These are phyloP conservation scores for Lichtheimia ornata DNA, from an alignment of 371 early-diverging fungal genomes.

Conservation along the genomic window DNA sequence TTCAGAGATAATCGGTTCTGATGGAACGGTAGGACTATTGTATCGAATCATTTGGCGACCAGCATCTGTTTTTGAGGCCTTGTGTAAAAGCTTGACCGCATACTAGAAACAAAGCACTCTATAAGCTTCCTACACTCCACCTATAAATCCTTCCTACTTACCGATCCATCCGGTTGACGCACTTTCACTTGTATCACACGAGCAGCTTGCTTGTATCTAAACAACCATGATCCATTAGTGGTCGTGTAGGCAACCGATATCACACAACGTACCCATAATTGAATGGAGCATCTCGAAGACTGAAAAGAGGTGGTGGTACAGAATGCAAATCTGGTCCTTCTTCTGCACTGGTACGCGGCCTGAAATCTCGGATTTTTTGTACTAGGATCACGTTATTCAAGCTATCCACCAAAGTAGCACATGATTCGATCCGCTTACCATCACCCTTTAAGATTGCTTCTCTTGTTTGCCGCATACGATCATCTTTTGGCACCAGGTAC, in stretches of 20 bases:
- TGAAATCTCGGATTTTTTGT: too few relatives aligned
- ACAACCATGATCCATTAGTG: background rate
- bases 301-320: slow-evolving; percentile 62
- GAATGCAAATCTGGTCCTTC: too few relatives aligned
- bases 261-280: slow-evolving; percentile 45
- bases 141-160: slow-evolving; percentile 21
- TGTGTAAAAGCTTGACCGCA: slow-evolving; percentile 32
- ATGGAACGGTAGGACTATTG: background rate
- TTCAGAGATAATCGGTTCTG: background rate
- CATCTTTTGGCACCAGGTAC: slow-evolving; percentile 40
- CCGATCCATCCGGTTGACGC: slow-evolving; percentile 47
- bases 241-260: background rate
- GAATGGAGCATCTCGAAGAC: slow-evolving; percentile 37
- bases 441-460: slow-evolving; percentile 38
- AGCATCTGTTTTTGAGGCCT: background rate
- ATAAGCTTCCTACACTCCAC: background rate
- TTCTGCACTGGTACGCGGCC: too few relatives aligned
- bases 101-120: slow-evolving; percentile 14
- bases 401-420: background rate
- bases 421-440: slow-evolving; percentile 26
- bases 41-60: background rate
- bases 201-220: slow-evolving; percentile 52
- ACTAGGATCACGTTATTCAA: background rate
- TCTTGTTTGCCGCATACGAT: slow-evolving; percentile 40
- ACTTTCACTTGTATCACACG: slow-evolving; percentile 48